These are phyloP conservation scores for Fagus crenata DNA, from an alignment of 306 rosid genomes.

Conservation along the genomic window DNA sequence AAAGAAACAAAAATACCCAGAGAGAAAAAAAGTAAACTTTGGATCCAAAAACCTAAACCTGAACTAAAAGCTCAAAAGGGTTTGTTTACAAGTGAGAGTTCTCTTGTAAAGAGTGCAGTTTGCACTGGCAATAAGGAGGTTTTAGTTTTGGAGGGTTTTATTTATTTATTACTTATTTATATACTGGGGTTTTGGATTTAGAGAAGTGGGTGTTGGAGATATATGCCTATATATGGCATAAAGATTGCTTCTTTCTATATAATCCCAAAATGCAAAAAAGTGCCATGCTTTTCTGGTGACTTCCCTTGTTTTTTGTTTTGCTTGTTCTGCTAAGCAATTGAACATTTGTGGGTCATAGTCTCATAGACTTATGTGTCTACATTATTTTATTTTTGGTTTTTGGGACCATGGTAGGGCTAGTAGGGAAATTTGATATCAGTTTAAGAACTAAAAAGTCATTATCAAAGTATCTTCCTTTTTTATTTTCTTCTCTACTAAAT, in stretches of 20 bases:
- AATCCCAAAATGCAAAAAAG: constrained; percentile 25
- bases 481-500: no score
- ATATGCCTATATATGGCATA: constrained; percentile 23
- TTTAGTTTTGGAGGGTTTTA: not conserved
- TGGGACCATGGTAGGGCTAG: constrained; percentile 16
- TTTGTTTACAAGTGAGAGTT: not conserved
- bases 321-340: constrained; percentile 35
- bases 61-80: constrained; percentile 15
- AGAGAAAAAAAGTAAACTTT: not conserved
- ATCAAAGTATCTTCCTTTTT: no score
- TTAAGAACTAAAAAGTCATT: not conserved
- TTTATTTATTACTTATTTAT: not conserved
- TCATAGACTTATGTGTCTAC: constrained; percentile 31
- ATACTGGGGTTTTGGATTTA: not conserved
- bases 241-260: constrained; percentile 37
- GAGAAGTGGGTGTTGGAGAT: constrained; percentile 1
- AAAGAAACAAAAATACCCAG: not conserved
- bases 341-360: constrained; percentile 45
- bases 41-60: constrained; percentile 8
- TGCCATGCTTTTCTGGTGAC: constrained; percentile 34
- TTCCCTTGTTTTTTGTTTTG: constrained; percentile 15
- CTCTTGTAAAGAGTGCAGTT: not conserved
- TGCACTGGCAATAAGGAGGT: constrained; percentile 1
- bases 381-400: constrained; percentile 25
- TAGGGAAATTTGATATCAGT: constrained; percentile 28